Base-by-base conservation (phyloP, 768 basidiomycete species). In the Podaxis sp. region DNA sequence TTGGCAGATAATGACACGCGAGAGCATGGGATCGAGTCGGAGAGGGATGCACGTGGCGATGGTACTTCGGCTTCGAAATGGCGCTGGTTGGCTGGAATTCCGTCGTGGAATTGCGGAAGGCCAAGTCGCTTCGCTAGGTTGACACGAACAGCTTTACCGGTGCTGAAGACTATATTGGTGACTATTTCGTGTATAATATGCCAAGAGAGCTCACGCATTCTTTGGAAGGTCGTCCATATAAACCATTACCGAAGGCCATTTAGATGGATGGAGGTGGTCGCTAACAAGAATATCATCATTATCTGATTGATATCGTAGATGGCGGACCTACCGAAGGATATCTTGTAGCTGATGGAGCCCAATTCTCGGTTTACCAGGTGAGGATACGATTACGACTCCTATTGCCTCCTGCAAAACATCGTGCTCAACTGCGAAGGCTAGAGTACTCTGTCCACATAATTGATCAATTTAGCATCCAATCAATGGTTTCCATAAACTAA, bases 191-290 rank as follows among this genome's bases (percentile, higher is more conserved):
- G 33, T 51, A 4, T 49, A 17, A 37, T 56, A 53, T 30, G 12
- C 12, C 15, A 52, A 40, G 28, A 24, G n/a, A 30, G 41, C 64
- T 44, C 49, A 75, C 76, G 65, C 72, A 69, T 82, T 82, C 70
- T 80, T 81, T 8, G 82, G 82, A 3, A 83, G 64, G 58, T 78
- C 77, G 41, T 76, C 71, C 76, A 83, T 82, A 66, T 80, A 83
- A 15, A 83, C 76, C 37, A 83, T 64, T 1, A 72, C 75, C 66
- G 77, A 81, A 0, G 81, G 81, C 81, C 81, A 83, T 69, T 81
- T 82, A 4, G 79, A 78, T 11, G 81, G 80, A 61, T 82, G 81
- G 13, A 83, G 69, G 64, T 79, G 74, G 20, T 77, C 78, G 60
- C 79, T 80, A 46, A 49, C 3, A 4, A 55, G 26, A 41, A 22